Evolutionary conservation across 2,329 filamentous ascomycete species (phyloP).

Genomic region (Diplocarpon rosae): DNA sequence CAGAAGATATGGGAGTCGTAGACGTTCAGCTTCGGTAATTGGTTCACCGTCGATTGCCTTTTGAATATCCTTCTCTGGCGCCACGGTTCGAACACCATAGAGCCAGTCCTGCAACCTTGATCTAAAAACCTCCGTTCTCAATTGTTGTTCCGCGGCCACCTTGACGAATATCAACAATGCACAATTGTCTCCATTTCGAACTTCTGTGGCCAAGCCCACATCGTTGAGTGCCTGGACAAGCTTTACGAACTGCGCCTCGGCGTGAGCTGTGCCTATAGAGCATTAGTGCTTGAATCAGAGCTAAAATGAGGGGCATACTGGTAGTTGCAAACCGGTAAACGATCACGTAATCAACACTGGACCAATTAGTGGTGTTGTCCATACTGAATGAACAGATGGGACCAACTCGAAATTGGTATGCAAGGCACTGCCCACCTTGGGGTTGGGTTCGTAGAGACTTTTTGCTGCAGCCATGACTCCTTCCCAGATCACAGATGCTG

Average conservation of each 20-base stretch:
- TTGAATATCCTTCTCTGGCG: constrained; percentile 63
- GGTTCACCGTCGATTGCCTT: constrained; percentile 61
- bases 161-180: constrained; percentile 77
- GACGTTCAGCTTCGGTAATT: constrained; percentile 76
- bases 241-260: constrained; percentile 64
- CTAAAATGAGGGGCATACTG: constrained; percentile 34
- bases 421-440: constrained; percentile 15
- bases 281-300: constrained; percentile 10
- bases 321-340: constrained; percentile 62
- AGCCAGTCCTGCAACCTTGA: constrained; percentile 90
- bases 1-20: constrained; percentile 78
- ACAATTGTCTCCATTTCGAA: constrained; percentile 64
- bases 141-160: constrained; percentile 61
- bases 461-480: constrained; percentile 22
- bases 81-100: constrained; percentile 68
- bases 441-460: constrained; percentile 17
- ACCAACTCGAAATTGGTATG: constrained; percentile 34
- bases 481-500: constrained; percentile 4
- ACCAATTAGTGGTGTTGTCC: constrained; percentile 4
- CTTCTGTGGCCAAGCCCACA: constrained; percentile 79
- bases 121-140: constrained; percentile 73
- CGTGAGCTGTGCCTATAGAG: constrained; percentile 50
- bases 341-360: constrained; percentile 78
- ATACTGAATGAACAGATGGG: background rate
- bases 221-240: constrained; percentile 64